These are phyloP conservation scores for Rubia peregrina DNA, from an alignment of 305 asterid species.

Conservation along the genomic window DNA sequence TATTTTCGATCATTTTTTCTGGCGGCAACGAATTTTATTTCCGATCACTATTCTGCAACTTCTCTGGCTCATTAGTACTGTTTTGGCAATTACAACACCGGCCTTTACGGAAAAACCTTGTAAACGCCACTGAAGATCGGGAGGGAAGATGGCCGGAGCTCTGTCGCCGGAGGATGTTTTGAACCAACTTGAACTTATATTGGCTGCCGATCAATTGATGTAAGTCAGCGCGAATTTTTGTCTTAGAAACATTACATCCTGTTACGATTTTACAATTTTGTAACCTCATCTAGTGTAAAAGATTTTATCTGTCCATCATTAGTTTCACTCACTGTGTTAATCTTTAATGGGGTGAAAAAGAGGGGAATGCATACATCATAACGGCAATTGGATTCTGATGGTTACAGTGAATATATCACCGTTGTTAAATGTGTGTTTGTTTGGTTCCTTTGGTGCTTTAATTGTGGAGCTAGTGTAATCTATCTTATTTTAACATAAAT, in stretches of 20 bases:
- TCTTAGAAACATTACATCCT: background rate
- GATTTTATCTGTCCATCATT: background rate
- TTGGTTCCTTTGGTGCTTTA: no score
- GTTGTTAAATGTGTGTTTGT: no score
- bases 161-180: constrained; percentile 36
- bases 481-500: background rate
- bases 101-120: no score
- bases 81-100: no score
- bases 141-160: constrained; percentile 27
- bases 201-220: constrained; percentile 65
- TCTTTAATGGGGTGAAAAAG: background rate
- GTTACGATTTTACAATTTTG: background rate
- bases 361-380: background rate
- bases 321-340: no score
- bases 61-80: no score
- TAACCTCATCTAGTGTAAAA: no score
- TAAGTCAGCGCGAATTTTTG: constrained; percentile 20
- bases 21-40: no score
- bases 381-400: background rate
- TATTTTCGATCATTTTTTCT: no score
- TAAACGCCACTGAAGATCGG: no score
- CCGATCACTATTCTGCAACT: no score
- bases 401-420: no score
- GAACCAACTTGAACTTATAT: constrained; percentile 44
- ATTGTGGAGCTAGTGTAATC: background rate